Conservation (phyloP, 225 moss, liverwort and hornwort genomes). For the Marchantia paleacea region DNA sequence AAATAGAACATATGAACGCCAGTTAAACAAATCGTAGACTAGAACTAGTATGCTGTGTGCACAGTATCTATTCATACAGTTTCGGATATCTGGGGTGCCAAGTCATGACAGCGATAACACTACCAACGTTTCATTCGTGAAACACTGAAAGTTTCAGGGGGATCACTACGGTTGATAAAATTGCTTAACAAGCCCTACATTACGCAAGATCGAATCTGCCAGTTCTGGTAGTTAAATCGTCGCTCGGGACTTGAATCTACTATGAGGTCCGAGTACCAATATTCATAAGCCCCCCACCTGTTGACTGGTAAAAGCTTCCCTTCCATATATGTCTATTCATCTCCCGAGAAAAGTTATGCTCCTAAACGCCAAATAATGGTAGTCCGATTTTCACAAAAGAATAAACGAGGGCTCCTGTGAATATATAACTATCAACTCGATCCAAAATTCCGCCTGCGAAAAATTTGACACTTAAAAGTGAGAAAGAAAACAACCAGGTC, state of each 20-base stretch:
- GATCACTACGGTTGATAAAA: background rate
- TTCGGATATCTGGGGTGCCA: background rate
- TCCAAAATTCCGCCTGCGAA: slow-evolving; percentile 87
- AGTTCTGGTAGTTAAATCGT: background rate
- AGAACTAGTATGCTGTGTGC: background rate
- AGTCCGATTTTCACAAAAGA: slow-evolving; percentile 94
- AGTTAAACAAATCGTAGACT: background rate
- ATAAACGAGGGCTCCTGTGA: slow-evolving; percentile 93
- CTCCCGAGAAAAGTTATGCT: slow-evolving; percentile 4
- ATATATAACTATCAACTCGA: slow-evolving; percentile 90
- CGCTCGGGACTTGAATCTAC: background rate
- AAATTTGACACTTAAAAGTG: background rate
- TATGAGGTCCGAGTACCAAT: background rate
- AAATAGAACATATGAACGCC: background rate
- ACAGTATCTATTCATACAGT: background rate
- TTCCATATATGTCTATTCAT: background rate
- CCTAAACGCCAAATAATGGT: slow-evolving; percentile 85
- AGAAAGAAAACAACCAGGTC: background rate
- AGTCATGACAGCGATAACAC: background rate
- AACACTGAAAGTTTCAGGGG: background rate
- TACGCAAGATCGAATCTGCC: background rate
- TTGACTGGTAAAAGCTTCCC: background rate
- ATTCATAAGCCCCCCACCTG: background rate
- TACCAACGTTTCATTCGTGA: background rate
- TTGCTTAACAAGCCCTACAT: background rate